Evolutionary conservation across 1,284 basidiomycete genomes (phyloP), one percentile per base, ranked within the genome.

Genomic region (Hemileia vastatrix): DNA sequence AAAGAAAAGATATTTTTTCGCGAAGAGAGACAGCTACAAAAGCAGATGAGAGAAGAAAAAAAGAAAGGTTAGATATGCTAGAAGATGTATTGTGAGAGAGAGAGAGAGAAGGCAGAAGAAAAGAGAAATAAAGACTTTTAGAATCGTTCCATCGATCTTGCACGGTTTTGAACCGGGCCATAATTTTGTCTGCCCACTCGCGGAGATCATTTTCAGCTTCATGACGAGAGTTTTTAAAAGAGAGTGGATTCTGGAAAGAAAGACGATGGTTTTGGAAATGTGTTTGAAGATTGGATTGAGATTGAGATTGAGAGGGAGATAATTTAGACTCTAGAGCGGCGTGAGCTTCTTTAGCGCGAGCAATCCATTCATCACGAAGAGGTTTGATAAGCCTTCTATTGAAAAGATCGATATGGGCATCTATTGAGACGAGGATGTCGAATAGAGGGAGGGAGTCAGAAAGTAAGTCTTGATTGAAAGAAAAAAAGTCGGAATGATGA

Each of bases 81-180:
- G 19, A 50, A 40, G 8, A 49, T 15, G 23, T 23, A 15, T 33
- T 23, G 23, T 53, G 8, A 49, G 13, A 19, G 2, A 53, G 19
- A 19, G 19, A 13, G 0, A 6, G 33, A 53, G 24, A 33, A 15
- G 21, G 33, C 54, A 13, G 23, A 15, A 21, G 18, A 4, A 6
- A 18, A 4, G 2, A 11, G 45, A 3, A 6, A 9, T 27, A 33
- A 47, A 19, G 55, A 69, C 70, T 58, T 56, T 68, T 67, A 65
- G 67, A 52, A 45, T 73, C 71, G 50, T 72, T 71, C 72, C 72
- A 74, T 57, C 68, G 69, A 31, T 64, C 52, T 47, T 65, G 57
- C 15, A 73, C 48, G 33, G 63, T 66, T 23, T 60, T 54, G 15
- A 71, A 18, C 44, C 66, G 60, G 13, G 66, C 64, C 45, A 63